A percentile compares a stretch with the other conserved stretches of the same genome.
phyloP scores from a whole-genome alignment of 2,329 filamentous ascomycete genomes.

The Pseudocercospora pini-densiflorae region DNA sequence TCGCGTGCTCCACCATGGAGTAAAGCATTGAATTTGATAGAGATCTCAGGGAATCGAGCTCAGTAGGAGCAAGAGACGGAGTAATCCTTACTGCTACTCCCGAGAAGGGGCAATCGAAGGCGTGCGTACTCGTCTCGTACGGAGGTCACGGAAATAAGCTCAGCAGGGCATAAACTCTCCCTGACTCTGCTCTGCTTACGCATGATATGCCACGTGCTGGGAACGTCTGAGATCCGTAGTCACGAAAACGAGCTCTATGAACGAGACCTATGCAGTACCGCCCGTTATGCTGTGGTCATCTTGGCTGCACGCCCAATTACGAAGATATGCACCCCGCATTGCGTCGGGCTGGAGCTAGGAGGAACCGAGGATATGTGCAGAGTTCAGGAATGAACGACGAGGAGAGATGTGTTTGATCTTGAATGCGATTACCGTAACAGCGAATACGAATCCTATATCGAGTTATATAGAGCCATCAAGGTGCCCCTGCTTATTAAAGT shows the following conservation, averaged over 20 bases:
- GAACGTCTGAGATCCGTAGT: no score
- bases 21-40: no score
- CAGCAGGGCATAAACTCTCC: no score
- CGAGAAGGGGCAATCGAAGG: no score
- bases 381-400: background rate
- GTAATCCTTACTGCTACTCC: no score
- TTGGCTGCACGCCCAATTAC: background rate
- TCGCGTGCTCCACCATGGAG: no score
- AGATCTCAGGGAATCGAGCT: no score
- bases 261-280: background rate
- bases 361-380: background rate
- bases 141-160: no score
- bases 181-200: no score
- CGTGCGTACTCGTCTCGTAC: no score
- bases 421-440: background rate
- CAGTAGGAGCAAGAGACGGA: no score
- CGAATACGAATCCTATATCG: background rate
- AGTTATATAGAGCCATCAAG: conserved; percentile 7
- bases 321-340: background rate
- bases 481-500: background rate
- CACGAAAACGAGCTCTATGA: background rate
- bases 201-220: no score
- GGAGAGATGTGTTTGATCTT: background rate
- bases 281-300: background rate
- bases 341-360: background rate